Conservation (phyloP, 1,139 yeast species). For the Candida sanyaensis region DNA sequence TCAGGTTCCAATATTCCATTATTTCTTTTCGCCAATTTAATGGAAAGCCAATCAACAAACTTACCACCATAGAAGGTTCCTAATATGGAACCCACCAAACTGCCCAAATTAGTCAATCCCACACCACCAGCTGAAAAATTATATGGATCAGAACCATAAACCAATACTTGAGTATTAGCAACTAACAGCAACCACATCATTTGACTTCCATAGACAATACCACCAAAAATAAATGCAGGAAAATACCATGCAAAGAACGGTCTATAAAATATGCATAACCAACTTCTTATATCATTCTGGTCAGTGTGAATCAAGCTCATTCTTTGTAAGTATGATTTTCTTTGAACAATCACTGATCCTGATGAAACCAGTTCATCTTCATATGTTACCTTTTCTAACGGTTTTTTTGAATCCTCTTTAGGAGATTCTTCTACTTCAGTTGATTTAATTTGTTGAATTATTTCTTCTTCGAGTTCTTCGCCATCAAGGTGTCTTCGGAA, state of each 20-base stretch:
- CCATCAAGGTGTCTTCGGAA: conserved; percentile 23
- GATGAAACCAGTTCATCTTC: conserved; percentile 10
- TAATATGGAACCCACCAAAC: conserved; percentile 39
- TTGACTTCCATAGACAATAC: conserved; percentile 62
- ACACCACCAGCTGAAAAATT: conserved; percentile 32
- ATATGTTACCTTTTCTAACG: conserved; percentile 7
- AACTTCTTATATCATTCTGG: conserved; percentile 41
- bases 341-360: conserved; percentile 19
- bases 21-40: conserved; percentile 33
- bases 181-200: conserved; percentile 54
- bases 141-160: conserved; percentile 36
- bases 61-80: conserved; percentile 45
- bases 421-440: conserved; percentile 4
- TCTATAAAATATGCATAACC: conserved; percentile 36
- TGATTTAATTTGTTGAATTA: conserved; percentile 27
- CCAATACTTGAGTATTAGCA: conserved; percentile 45
- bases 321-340: conserved; percentile 35
- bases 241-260: conserved; percentile 48
- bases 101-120: conserved; percentile 45
- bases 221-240: conserved; percentile 65
- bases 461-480: conserved; percentile 20
- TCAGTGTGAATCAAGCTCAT: conserved; percentile 36
- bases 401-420: conserved; percentile 7
- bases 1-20: conserved; percentile 44
- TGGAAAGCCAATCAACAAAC: conserved; percentile 40